Evolutionary conservation across 495 filamentous ascomycete genomes (phyloP).

Genomic region (Xylaria telfairii): DNA sequence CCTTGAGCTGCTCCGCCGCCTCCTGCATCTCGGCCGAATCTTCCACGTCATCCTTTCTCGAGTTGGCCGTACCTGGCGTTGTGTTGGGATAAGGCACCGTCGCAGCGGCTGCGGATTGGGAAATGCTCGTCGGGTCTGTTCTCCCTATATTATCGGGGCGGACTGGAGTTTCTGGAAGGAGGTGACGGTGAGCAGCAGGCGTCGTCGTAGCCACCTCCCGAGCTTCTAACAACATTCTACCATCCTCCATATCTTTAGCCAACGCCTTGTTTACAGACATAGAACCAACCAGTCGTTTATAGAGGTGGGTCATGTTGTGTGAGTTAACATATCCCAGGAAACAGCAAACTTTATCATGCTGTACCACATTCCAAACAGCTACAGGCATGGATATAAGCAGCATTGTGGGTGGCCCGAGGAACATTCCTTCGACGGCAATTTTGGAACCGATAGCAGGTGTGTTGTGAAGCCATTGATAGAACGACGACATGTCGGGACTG

Average conservation of each 20-base stretch:
- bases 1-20: conserved; percentile 64
- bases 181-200: conserved; percentile 37
- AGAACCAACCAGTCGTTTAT: conserved; percentile 56
- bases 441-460: conserved; percentile 54
- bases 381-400: conserved; percentile 63
- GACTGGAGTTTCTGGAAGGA: conserved; percentile 43
- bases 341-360: conserved; percentile 63
- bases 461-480: conserved; percentile 62
- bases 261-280: conserved; percentile 44
- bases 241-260: conserved; percentile 56
- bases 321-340: conserved; percentile 62
- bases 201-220: conserved; percentile 39
- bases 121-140: conserved; percentile 30
- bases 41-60: conserved; percentile 57
- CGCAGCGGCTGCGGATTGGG: conserved; percentile 30
- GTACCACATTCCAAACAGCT: conserved; percentile 60
- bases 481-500: conserved; percentile 62
- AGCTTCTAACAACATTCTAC: conserved; percentile 54
- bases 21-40: conserved; percentile 65
- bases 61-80: conserved; percentile 30
- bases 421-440: conserved; percentile 64
- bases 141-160: conserved; percentile 37
- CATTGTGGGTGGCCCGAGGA: conserved; percentile 63
- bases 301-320: conserved; percentile 63
- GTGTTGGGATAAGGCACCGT: conserved; percentile 31